These are phyloP conservation scores for Dunaliella primolecta DNA, from an alignment of 139 green algal genomes.

Conservation along the genomic window DNA sequence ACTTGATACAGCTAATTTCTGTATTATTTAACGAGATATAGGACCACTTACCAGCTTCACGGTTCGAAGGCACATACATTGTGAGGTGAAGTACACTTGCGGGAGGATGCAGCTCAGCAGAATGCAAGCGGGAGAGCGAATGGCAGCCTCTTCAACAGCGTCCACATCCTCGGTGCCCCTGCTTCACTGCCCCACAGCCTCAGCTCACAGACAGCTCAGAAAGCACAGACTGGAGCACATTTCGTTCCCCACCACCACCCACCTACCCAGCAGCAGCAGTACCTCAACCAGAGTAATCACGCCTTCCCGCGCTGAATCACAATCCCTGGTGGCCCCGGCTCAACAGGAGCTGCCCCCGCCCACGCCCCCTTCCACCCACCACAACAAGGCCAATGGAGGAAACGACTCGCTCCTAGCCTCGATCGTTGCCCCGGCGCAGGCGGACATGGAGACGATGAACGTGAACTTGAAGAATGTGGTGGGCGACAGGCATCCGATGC, in stretches of 20 bases:
- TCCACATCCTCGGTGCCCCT: not conserved
- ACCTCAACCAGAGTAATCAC: too few relatives aligned
- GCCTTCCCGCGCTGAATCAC: too few relatives aligned
- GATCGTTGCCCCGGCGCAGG: constrained; percentile 52
- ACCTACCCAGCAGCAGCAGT: not conserved
- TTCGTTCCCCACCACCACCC: not conserved
- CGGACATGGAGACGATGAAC: constrained; percentile 82
- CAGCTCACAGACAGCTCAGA: not conserved
- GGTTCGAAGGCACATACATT: too few relatives aligned
- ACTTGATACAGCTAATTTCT: too few relatives aligned
- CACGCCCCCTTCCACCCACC: too few relatives aligned
- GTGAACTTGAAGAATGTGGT: constrained; percentile 86
- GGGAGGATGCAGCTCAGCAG: too few relatives aligned
- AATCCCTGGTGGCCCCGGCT: too few relatives aligned
- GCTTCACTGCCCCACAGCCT: not conserved
- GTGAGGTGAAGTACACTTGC: too few relatives aligned
- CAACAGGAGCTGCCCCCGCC: too few relatives aligned
- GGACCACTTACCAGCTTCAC: too few relatives aligned
- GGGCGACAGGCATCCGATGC: constrained; percentile 86
- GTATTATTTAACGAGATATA: too few relatives aligned
- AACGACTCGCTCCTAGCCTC: not conserved
- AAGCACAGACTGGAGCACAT: too few relatives aligned
- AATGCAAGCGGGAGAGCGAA: not conserved
- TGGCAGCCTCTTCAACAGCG: not conserved
- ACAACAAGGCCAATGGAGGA: not conserved